phyloP scores from a whole-genome alignment of 352 stramenopile species.

The Pythium dissotocum region DNA sequence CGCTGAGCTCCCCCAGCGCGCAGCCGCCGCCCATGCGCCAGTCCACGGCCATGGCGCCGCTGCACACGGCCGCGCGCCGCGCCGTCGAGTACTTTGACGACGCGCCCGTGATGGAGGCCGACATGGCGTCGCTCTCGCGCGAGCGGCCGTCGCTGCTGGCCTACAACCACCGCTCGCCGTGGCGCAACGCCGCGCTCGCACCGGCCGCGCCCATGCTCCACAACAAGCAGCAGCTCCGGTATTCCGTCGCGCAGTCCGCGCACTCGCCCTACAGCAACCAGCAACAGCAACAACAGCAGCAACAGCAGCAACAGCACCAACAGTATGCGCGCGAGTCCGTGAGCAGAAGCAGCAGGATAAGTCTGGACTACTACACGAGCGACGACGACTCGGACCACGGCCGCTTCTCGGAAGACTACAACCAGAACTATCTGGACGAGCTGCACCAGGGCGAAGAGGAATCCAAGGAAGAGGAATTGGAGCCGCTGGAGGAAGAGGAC shows the following conservation, averaged over 20 bases:
- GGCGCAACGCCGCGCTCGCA: constrained; percentile 1
- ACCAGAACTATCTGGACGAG: constrained; percentile 18
- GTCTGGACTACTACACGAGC: constrained; percentile 17
- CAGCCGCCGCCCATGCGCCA: constrained; percentile 6
- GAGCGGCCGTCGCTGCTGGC: constrained; percentile 18
- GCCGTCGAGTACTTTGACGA: constrained; percentile 27
- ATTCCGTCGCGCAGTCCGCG: not conserved
- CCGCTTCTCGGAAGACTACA: constrained; percentile 24
- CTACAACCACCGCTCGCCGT: constrained; percentile 18
- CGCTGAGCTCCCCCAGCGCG: not conserved
- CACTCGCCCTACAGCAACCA: not conserved
- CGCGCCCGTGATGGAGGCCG: constrained; percentile 18
- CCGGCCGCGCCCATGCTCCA: constrained; percentile 9
- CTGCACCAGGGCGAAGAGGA: constrained; percentile 20
- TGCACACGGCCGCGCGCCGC: constrained; percentile 21
- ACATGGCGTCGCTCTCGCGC: not conserved
- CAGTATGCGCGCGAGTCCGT: constrained; percentile 12
- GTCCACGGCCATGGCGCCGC: constrained; percentile 16
- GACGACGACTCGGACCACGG: constrained; percentile 20
- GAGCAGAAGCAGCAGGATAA: not conserved
- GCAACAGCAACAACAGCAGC: not conserved
- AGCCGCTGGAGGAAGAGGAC: constrained; percentile 24
- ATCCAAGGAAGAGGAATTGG: constrained; percentile 19
- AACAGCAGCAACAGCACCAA: constrained; percentile 5
- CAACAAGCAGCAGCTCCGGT: not conserved